Evolutionary conservation across 331 rosid species (phyloP).

Genomic region (Malus hybrid): DNA sequence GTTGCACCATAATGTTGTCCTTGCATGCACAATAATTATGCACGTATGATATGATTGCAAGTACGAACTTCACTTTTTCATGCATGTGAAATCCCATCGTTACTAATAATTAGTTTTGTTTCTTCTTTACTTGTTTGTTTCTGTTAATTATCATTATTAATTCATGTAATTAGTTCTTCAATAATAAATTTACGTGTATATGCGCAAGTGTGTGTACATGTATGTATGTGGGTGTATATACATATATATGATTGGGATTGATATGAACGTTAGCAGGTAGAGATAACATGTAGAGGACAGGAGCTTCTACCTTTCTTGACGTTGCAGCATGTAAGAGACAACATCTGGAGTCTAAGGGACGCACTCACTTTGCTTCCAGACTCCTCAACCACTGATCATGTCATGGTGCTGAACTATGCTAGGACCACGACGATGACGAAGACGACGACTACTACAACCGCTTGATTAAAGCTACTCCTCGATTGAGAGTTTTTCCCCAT

Average conservation of each 20-base stretch:
- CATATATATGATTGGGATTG: not conserved
- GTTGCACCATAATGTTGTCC: not conserved
- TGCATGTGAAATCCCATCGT: not conserved
- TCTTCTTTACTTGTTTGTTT: not conserved
- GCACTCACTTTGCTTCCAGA: conserved; percentile 60
- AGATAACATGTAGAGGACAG: conserved; percentile 94
- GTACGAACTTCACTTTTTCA: not conserved
- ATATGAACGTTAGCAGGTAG: conserved; percentile 50
- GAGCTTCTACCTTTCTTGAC: conserved; percentile 70
- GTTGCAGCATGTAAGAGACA: conserved; percentile 91
- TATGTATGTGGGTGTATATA: not conserved
- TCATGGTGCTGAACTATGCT: conserved; percentile 79
- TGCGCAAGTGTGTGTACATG: not conserved
- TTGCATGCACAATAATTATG: conserved; percentile 1
- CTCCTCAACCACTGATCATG: conserved; percentile 58
- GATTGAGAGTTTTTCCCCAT: not conserved
- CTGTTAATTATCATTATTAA: no score
- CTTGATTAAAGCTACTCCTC: not conserved
- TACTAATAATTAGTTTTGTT: not conserved
- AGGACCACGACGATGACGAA: conserved; percentile 28
- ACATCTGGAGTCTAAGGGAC: conserved; percentile 67
- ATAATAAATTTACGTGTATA: not conserved
- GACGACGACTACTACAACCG: conserved; percentile 7
- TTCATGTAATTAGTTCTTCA: not conserved
- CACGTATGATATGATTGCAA: conserved; percentile 6